Base-by-base conservation (phyloP, 371 early-diverging fungal genomes). In the Mortierella sp. region DNA sequence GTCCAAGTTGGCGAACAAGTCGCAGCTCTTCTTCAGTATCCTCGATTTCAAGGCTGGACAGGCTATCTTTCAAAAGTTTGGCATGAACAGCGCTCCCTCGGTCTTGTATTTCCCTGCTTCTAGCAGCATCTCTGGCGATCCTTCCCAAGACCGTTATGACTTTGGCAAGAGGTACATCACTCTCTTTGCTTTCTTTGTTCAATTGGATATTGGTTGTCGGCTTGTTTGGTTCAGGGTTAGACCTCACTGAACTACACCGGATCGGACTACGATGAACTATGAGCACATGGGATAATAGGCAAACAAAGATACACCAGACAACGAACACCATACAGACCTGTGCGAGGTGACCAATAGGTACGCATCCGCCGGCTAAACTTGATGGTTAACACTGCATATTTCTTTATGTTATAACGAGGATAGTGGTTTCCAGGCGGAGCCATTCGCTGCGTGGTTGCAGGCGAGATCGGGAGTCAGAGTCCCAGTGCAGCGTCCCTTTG, bases 11-110 rank as follows among this genome's bases (percentile, higher is more conserved):
- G 78, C 89, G 35, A 87, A 90, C 46, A 76, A 76, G 29, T 82
- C 88, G 16, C 85, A 89, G 72, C 77, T 95, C 32, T 95, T 93
- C 80, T 94, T 96, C 89, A 95, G 92, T 24, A 87, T 88, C 63
- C 85, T 96, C 70, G 97, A 97, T 82, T 97, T 94, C 74, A 87
- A 88, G 63, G 91, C 91, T 75, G 96, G 95, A 16, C 92, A 90
- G 74, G 93, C 93, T n/a, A 89, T 95, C 58, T 97, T 95, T 83
- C 91, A 91, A 87, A 91, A 91, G 92, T 95, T 96, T 84, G 70
- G 82, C 44, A 70, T 77, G 75, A 72, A 91, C 78, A 90, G 91
- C 29, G 97, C 95, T 10, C 97, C 97, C 29, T 91, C 92, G 56
- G 92, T 95, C 1, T 88, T 93, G 18, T 93, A 93, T 77, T 96